These are phyloP conservation scores for Quercus bicolor DNA, from an alignment of 306 rosid genomes.

Conservation along the genomic window DNA sequence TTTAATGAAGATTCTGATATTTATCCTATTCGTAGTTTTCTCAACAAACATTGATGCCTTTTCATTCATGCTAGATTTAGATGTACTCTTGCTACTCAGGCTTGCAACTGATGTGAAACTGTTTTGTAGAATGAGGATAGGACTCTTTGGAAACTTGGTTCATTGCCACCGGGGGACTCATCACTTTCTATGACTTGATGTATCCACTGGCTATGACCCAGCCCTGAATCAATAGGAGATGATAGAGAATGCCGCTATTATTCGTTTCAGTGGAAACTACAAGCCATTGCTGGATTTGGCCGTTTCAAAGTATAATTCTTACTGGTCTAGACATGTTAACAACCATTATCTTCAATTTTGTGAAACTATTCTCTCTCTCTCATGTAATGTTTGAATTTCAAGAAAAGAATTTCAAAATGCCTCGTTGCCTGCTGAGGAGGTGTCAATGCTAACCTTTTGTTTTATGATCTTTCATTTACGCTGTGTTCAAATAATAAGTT, in stretches of 20 bases:
- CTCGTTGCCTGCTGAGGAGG: neutral
- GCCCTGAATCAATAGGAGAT: conserved; percentile 79
- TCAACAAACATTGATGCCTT: neutral
- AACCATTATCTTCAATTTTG: conserved; percentile 71
- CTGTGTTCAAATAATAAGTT: neutral
- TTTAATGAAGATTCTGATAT: neutral
- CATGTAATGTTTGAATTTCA: neutral
- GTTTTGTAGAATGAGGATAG: conserved; percentile 82
- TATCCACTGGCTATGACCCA: conserved; percentile 91
- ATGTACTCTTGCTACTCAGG: conserved; percentile 2
- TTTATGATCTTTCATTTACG: neutral
- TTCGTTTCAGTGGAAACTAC: conserved; percentile 96
- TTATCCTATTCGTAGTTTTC: neutral
- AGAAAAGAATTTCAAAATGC: neutral
- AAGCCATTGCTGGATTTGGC: conserved; percentile 97
- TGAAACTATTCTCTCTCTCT: conserved; percentile 5
- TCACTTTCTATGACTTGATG: conserved; percentile 85
- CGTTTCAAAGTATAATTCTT: conserved; percentile 81
- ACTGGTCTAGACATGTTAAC: conserved; percentile 85
- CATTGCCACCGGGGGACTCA: conserved; percentile 88
- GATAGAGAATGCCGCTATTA: conserved; percentile 78
- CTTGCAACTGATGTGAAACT: conserved; percentile 26
- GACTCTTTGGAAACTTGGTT: conserved; percentile 95
- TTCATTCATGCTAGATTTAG: neutral
- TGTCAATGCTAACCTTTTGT: neutral